phyloP scores from a whole-genome alignment of 768 basidiomycete species.

The Pleurotus citrinopileatus region DNA sequence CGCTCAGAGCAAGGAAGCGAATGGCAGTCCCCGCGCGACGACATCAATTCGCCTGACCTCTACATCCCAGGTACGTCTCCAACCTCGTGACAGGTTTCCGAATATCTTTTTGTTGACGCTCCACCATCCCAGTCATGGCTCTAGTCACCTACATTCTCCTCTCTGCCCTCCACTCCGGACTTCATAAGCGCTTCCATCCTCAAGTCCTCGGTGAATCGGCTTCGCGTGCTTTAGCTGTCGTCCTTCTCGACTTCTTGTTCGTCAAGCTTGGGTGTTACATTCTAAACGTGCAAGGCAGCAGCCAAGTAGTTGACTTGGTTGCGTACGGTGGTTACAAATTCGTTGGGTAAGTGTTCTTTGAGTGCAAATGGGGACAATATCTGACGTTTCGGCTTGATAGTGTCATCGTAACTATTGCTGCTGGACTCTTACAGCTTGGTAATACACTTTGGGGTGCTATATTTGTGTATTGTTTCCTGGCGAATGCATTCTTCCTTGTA shows the following conservation, averaged over 20 bases:
- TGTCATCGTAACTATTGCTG: constrained; percentile 79
- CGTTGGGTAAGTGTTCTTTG: constrained; percentile 64
- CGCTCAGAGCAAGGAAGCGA: constrained; percentile 69
- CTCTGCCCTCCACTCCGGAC: constrained; percentile 80
- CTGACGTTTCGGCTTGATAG: constrained; percentile 33
- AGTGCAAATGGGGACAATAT: not conserved
- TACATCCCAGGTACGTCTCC: constrained; percentile 91
- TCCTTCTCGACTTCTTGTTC: constrained; percentile 84
- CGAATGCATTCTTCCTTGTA: constrained; percentile 93
- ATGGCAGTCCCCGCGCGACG: constrained; percentile 88
- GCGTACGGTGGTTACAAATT: constrained; percentile 98
- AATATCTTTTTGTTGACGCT: constrained; percentile 1
- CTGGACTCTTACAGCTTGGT: constrained; percentile 61
- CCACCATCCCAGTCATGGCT: constrained; percentile 70
- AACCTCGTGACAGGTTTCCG: not conserved
- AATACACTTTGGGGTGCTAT: constrained; percentile 62
- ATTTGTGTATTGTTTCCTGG: constrained; percentile 83
- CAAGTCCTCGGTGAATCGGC: constrained; percentile 84
- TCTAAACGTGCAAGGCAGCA: constrained; percentile 75
- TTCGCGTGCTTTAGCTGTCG: constrained; percentile 79
- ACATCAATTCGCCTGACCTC: constrained; percentile 93
- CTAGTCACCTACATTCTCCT: constrained; percentile 94
- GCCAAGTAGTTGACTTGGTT: constrained; percentile 76
- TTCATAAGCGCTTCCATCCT: constrained; percentile 82
- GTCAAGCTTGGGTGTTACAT: constrained; percentile 93